Percentiles rank a stretch among this genome's conserved stretches.
Conservation (phyloP, 345 rosid genomes). For the Eucalyptus curtisii region DNA sequence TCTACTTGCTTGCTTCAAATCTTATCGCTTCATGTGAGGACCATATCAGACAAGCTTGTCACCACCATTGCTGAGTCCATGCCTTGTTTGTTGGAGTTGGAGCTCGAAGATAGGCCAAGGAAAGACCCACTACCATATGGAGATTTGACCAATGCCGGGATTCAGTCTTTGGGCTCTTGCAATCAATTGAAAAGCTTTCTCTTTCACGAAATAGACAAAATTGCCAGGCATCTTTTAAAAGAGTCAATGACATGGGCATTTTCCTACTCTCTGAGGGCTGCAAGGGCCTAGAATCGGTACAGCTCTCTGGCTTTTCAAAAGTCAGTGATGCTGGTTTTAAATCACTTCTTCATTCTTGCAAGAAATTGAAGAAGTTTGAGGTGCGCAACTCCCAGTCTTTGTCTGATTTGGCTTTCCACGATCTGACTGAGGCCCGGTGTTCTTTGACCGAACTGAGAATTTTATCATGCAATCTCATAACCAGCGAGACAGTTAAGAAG, state of each 20-base stretch:
- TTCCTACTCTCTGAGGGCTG: conserved; percentile 53
- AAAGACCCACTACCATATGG: conserved; percentile 8
- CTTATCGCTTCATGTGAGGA: conserved; percentile 43
- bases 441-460: conserved; percentile 47
- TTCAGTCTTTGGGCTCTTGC: conserved; percentile 36
- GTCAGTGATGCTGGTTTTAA: conserved; percentile 72
- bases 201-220: conserved; percentile 32
- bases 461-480: conserved; percentile 39
- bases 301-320: conserved; percentile 43
- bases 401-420: conserved; percentile 63
- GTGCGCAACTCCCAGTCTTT: conserved; percentile 33
- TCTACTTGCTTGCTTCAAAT: conserved; percentile 17
- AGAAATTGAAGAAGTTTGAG: conserved; percentile 42
- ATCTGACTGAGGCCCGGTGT: conserved; percentile 27
- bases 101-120: conserved; percentile 53
- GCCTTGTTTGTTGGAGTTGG: conserved; percentile 39
- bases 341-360: conserved; percentile 44
- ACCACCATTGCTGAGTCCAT: conserved; percentile 21
- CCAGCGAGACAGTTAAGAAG: conserved; percentile 58
- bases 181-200: conserved; percentile 25
- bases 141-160: conserved; percentile 47
- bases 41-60: conserved; percentile 41
- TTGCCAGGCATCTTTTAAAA: conserved; percentile 38
- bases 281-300: conserved; percentile 36
- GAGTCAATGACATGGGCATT: conserved; percentile 62